Percentiles rank a stretch among this genome's conserved stretches.
Evolutionary conservation across 768 basidiomycete species (phyloP).

Genomic region (Pleurotus salmoneostramineus): DNA sequence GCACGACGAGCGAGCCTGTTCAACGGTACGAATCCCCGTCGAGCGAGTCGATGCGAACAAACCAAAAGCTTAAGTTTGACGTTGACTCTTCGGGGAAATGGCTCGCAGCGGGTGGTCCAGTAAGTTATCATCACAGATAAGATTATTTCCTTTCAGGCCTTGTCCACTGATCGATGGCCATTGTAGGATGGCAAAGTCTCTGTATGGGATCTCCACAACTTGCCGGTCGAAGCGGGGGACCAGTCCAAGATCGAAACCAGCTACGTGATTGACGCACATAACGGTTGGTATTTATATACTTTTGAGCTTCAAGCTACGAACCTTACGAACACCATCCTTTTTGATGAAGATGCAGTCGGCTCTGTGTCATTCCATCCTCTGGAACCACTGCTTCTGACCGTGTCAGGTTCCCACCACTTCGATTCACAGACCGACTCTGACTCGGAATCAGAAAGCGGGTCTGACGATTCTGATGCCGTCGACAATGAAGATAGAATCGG

Average conservation of each 20-base stretch:
- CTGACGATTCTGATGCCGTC: conserved; percentile 15
- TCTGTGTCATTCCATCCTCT: conserved; percentile 73
- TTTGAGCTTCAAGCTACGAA: not conserved
- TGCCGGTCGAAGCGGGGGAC: conserved; percentile 5
- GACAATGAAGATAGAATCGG: not conserved
- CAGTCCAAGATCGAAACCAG: conserved; percentile 18
- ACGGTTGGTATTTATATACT: conserved; percentile 35
- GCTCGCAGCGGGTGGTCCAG: conserved; percentile 68
- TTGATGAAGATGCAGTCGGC: conserved; percentile 62
- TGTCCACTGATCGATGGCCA: not conserved
- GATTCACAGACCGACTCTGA: conserved; percentile 17
- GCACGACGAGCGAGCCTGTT: conserved; percentile 41
- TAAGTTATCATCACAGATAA: conserved; percentile 23
- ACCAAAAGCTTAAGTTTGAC: conserved; percentile 80
- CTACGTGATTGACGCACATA: conserved; percentile 48
- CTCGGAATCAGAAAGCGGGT: conserved; percentile 16
- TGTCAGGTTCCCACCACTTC: conserved; percentile 80
- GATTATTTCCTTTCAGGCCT: not conserved
- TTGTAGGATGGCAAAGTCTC: conserved; percentile 54
- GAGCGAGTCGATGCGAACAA: conserved; percentile 34
- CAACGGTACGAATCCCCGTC: conserved; percentile 26
- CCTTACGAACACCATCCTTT: not conserved
- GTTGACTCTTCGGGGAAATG: conserved; percentile 64
- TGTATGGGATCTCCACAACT: conserved; percentile 48
- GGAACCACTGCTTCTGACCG: conserved; percentile 52